These are phyloP conservation scores for Parietaria judaica DNA, from an alignment of 306 rosid species.

Conservation along the genomic window DNA sequence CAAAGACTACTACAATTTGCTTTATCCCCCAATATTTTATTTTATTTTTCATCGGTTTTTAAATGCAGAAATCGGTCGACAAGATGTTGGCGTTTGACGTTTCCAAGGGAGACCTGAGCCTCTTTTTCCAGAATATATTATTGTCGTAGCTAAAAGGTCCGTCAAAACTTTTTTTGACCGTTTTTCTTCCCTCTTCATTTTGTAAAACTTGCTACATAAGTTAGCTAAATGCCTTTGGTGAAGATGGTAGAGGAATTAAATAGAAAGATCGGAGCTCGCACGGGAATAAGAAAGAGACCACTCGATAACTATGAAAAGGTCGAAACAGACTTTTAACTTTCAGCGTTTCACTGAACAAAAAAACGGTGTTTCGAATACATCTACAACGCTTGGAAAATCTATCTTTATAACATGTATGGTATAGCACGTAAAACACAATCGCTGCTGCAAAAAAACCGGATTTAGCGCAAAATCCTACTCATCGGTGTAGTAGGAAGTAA, in stretches of 20 bases:
- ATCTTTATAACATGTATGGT: too few species aligned
- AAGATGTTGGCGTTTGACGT: conserved; percentile 66
- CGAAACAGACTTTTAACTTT: too few species aligned
- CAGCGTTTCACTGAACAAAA: too few species aligned
- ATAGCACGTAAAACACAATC: too few species aligned
- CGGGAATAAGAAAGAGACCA: not conserved
- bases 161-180: too few species aligned
- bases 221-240: not conserved
- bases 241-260: too few species aligned
- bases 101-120: conserved; percentile 45
- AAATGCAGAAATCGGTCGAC: conserved; percentile 58
- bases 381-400: too few species aligned
- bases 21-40: not conserved
- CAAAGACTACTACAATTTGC: conserved; percentile 3
- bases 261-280: not conserved
- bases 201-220: not conserved
- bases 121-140: conserved; percentile 57
- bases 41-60: not conserved
- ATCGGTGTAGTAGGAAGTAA: too few species aligned
- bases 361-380: too few species aligned
- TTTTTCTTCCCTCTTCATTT: not conserved
- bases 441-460: not conserved
- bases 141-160: conserved; percentile 13
- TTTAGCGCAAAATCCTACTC: not conserved
- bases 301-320: too few species aligned